Evolutionary conservation across 1,284 basidiomycete genomes (phyloP).

Genomic region (Ustilago cynodontis): DNA sequence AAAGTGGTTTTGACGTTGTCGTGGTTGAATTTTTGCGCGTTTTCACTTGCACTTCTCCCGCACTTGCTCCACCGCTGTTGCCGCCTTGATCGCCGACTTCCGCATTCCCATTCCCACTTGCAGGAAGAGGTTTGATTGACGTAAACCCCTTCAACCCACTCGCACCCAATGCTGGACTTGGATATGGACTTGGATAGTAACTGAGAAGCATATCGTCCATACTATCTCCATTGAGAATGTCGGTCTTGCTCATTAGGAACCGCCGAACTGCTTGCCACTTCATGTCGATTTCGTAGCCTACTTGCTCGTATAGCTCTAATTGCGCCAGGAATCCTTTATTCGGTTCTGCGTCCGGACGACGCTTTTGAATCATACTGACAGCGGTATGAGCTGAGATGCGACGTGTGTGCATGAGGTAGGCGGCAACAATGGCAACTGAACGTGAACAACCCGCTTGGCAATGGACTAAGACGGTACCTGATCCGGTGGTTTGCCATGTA

Average conservation of each 20-base stretch:
- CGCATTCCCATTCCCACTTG: not conserved
- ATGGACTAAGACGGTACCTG: slow-evolving; percentile 69
- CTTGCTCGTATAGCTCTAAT: slow-evolving; percentile 70
- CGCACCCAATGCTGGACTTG: slow-evolving; percentile 46
- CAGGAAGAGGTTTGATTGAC: slow-evolving; percentile 4
- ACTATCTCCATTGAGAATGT: slow-evolving; percentile 56
- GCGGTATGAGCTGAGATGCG: slow-evolving; percentile 65
- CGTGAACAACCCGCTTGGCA: slow-evolving; percentile 71
- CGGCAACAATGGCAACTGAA: slow-evolving; percentile 67
- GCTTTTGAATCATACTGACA: slow-evolving; percentile 59
- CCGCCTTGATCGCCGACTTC: not conserved
- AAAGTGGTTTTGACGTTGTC: slow-evolving; percentile 20
- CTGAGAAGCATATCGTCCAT: slow-evolving; percentile 68
- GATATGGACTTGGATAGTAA: slow-evolving; percentile 69
- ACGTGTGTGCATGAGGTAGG: slow-evolving; percentile 70
- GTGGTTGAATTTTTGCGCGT: slow-evolving; percentile 18
- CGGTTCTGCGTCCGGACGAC: slow-evolving; percentile 64
- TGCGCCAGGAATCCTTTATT: slow-evolving; percentile 70
- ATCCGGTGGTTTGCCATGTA: slow-evolving; percentile 52
- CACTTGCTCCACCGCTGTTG: not conserved
- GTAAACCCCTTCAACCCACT: slow-evolving; percentile 32
- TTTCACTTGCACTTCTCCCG: not conserved
- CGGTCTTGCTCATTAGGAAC: slow-evolving; percentile 70
- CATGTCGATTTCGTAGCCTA: slow-evolving; percentile 68
- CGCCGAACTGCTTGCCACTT: slow-evolving; percentile 68